Conservation (phyloP, 139 green algal species). For the Haematococcus lacustris region DNA sequence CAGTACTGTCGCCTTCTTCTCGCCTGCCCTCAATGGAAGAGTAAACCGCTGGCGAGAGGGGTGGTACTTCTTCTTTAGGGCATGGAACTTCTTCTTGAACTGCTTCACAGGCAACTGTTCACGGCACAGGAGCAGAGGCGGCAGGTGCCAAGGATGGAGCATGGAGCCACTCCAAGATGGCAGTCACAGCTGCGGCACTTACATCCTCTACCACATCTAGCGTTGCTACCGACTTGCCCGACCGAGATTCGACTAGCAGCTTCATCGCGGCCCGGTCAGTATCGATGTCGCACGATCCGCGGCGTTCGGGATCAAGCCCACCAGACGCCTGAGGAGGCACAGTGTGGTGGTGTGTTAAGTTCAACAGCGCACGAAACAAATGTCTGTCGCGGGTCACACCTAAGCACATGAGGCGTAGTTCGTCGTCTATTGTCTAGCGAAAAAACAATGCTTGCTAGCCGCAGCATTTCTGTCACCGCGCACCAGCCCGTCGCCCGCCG, state of each 20-base stretch:
- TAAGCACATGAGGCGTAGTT: too few relatives aligned
- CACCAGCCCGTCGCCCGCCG: too few relatives aligned
- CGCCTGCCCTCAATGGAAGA: slow-evolving; percentile 50
- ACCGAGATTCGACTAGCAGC: slow-evolving; percentile 36
- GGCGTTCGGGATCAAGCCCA: too few relatives aligned
- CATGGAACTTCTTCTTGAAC: slow-evolving; percentile 67
- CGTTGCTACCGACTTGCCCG: slow-evolving; percentile 34
- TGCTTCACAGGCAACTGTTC: slow-evolving; percentile 70
- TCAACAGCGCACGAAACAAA: too few relatives aligned
- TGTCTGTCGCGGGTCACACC: too few relatives aligned
- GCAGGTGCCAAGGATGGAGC: background rate
- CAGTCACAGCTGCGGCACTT: background rate
- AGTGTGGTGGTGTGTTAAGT: too few relatives aligned
- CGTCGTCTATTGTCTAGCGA: too few relatives aligned
- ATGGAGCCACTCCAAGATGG: background rate
- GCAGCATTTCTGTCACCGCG: too few relatives aligned
- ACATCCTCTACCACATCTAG: slow-evolving; percentile 32
- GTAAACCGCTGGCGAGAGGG: slow-evolving; percentile 68
- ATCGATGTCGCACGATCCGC: too few relatives aligned
- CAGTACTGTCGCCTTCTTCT: slow-evolving; percentile 54
- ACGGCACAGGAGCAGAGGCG: background rate
- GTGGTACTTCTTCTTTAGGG: slow-evolving; percentile 45
- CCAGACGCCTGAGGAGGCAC: too few relatives aligned
- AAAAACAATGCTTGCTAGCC: too few relatives aligned
- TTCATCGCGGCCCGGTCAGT: too few relatives aligned